Percentiles rank a stretch among this genome's conserved stretches.
Evolutionary conservation across 2,329 filamentous ascomycete species (phyloP).

Genomic region (Trichoderma sp.): DNA sequence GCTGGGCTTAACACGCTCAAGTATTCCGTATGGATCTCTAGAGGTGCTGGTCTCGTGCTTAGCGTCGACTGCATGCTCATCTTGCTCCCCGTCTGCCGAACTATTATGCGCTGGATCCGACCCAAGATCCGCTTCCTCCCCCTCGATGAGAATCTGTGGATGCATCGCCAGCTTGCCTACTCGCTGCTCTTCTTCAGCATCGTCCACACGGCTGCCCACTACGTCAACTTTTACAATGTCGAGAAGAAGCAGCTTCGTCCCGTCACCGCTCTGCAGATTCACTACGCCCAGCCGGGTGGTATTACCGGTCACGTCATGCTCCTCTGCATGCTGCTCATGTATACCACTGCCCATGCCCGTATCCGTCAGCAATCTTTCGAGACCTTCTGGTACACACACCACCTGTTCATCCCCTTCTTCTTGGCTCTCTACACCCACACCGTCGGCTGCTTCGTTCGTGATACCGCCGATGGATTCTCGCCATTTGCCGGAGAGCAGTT

Average conservation of each 20-base stretch:
- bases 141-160: constrained; percentile 95
- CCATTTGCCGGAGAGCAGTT: constrained; percentile 80
- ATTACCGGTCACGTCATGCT: constrained; percentile 98
- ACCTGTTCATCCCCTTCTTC: constrained; percentile 95
- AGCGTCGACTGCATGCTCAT: constrained; percentile 84
- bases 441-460: constrained; percentile 92
- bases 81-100: constrained; percentile 90
- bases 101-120: constrained; percentile 76
- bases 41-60: constrained; percentile 84
- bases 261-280: constrained; percentile 79
- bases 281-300: constrained; percentile 84
- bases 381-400: constrained; percentile 99
- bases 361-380: constrained; percentile 97
- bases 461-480: constrained; percentile 67
- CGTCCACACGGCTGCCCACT: constrained; percentile 76
- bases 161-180: constrained; percentile 93
- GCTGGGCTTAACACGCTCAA: constrained; percentile 74
- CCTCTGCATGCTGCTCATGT: constrained; percentile 98
- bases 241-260: constrained; percentile 80
- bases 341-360: constrained; percentile 87
- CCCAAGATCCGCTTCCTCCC: constrained; percentile 86
- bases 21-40: constrained; percentile 93
- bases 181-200: constrained; percentile 78
- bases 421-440: constrained; percentile 94
- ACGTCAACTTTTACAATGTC: constrained; percentile 98